Evolutionary conservation across 2,329 filamentous ascomycete genomes (phyloP), one percentile per base, ranked within the genome.

Genomic region (Bipolaris oryzae): DNA sequence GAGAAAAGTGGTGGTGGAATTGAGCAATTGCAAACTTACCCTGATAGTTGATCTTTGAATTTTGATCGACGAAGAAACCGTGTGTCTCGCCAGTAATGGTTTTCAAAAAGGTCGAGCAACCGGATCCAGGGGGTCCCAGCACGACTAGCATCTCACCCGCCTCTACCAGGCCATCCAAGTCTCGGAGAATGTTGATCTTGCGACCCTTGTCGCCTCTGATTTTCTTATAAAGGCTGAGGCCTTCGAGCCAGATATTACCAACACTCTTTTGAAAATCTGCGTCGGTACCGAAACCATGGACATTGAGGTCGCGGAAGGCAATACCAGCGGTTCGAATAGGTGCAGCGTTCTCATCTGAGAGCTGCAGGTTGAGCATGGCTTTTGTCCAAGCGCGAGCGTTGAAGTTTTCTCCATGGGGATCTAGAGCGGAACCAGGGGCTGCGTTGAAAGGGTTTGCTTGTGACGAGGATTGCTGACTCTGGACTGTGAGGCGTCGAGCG

Each of bases 21-120:
- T 21, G 7, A 33, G 23, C 4, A 28, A 31, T 23, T 13, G 20
- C 16, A 18, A 42, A 54, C 68, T 50, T 74, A 82, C 55, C 55
- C 34, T 95, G 89, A 71, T 96, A 96, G 77, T 96, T 94, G 71
- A 96, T 86, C 60, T 90, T 86, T 0, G 89, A 88, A 10, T 80
- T 78, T 3, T 88, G 78, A 45, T 91, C 89, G 13, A 95, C 81
- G 64, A 84, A 86, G 66, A 96, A 87, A 49, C 92, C 92, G 64
- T 92, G 89, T 20, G 89, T 91, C 76, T 96, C 91, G 58, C 92
- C 91, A 3, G 91, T 86, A 64, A 96, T 85, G 0, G 91, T 90
- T 80, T 96, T 96, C 55, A 96, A 81, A 61, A 96, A 88, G 2
- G 92, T 96, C 15, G 89, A 91, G 75, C 92, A 96, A 51, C 89